Evolutionary conservation across 192 early-diverging fungal genomes (phyloP).

Genomic region (Podila clonocystis): DNA sequence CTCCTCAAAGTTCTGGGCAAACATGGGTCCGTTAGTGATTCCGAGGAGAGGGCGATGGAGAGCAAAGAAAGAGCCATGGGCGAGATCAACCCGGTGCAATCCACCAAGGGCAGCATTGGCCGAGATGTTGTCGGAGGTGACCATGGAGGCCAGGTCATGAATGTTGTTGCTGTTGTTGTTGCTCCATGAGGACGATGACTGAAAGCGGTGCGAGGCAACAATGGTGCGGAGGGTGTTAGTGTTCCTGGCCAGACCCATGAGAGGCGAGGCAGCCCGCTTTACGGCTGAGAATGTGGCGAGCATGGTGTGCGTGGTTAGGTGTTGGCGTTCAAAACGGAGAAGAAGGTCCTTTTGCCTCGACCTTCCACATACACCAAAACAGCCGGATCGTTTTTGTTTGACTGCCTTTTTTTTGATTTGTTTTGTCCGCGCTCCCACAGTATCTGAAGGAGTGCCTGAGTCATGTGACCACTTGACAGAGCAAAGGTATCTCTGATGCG

Average conservation of each 20-base stretch:
- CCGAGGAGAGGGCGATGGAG: constrained; percentile 66
- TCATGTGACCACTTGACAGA: no score
- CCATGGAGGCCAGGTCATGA: constrained; percentile 17
- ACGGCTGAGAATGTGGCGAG: constrained; percentile 19
- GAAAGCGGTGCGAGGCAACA: constrained; percentile 24
- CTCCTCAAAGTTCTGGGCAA: constrained; percentile 5
- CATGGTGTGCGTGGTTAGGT: constrained; percentile 11
- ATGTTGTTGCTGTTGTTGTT: not conserved
- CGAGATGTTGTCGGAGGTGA: constrained; percentile 18
- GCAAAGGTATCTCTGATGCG: no score
- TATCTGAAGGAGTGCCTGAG: no score
- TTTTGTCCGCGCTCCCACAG: no score
- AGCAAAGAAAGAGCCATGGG: constrained; percentile 67
- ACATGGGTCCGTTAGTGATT: constrained; percentile 29
- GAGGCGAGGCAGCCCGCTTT: constrained; percentile 35
- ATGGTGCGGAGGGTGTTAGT: constrained; percentile 6
- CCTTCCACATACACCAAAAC: not conserved
- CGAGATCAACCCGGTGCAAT: constrained; percentile 54
- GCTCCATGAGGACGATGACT: constrained; percentile 32
- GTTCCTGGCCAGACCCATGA: constrained; percentile 7
- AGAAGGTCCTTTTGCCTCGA: not conserved
- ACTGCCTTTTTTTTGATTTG: no score
- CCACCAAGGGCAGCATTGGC: constrained; percentile 20
- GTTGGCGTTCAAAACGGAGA: not conserved
- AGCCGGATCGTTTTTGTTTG: not conserved